A percentile compares a stretch with the other conserved stretches of the same genome.
These are phyloP conservation scores for Cicer yamashitae DNA, from an alignment of 306 rosid genomes.

Conservation along the genomic window DNA sequence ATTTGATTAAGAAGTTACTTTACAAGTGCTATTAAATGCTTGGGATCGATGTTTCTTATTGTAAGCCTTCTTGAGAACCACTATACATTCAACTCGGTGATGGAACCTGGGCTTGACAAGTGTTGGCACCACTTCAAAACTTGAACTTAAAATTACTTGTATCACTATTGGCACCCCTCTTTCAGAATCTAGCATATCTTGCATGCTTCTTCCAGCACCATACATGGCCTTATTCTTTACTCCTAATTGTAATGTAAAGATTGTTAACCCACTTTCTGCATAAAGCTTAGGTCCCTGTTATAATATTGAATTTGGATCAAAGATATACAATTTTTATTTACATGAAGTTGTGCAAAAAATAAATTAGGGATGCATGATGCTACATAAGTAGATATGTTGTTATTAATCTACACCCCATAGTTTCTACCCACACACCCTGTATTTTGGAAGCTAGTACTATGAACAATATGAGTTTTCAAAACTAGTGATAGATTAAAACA, in stretches of 20 bases:
- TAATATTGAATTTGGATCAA: neutral
- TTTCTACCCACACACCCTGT: neutral
- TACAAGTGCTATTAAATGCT: conserved; percentile 62
- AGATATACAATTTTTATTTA: neutral
- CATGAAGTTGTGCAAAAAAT: neutral
- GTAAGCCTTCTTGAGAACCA: conserved; percentile 57
- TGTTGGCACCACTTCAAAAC: conserved; percentile 57
- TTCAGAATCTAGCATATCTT: conserved; percentile 75
- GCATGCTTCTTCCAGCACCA: conserved; percentile 93
- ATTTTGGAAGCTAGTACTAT: neutral
- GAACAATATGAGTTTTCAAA: too few species aligned
- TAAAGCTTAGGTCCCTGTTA: conserved; percentile 64
- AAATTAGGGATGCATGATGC: neutral
- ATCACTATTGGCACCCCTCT: conserved; percentile 62
- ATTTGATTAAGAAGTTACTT: conserved; percentile 38
- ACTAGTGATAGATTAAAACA: too few species aligned
- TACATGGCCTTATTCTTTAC: conserved; percentile 71
- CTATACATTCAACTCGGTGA: conserved; percentile 61
- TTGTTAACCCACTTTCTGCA: conserved; percentile 71
- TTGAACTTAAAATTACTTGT: conserved; percentile 52
- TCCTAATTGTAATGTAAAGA: conserved; percentile 55
- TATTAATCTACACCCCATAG: neutral
- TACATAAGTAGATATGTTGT: neutral
- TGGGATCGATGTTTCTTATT: conserved; percentile 68
- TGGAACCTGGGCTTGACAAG: conserved; percentile 64